Conservation (phyloP, 2,329 filamentous ascomycete species). For the Fusarium mexicanum region DNA sequence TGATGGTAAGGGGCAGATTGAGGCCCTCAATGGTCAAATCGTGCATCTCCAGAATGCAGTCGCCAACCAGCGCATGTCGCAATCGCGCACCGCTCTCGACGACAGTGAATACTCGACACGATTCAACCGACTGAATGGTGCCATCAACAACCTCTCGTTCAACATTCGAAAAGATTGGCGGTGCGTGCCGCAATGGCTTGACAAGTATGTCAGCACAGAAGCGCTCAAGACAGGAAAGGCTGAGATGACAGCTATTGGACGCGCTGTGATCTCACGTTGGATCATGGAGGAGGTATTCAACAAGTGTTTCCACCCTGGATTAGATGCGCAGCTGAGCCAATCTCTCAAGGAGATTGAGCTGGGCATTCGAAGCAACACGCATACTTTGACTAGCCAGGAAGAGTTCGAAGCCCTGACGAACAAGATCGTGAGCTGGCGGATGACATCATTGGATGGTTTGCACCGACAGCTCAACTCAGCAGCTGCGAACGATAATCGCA, state of each 20-base stretch:
- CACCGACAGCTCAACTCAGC: conserved; percentile 73
- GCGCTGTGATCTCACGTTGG: conserved; percentile 89
- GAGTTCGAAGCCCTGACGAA: conserved; percentile 88
- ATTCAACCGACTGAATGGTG: conserved; percentile 90
- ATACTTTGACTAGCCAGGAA: conserved; percentile 79
- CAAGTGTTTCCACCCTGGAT: conserved; percentile 88
- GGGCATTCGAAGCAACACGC: conserved; percentile 83
- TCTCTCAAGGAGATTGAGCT: conserved; percentile 87
- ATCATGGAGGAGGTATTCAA: conserved; percentile 91
- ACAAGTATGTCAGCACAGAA: conserved; percentile 82
- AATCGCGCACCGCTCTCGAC: conserved; percentile 92
- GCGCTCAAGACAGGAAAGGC: conserved; percentile 89
- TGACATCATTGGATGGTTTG: conserved; percentile 93
- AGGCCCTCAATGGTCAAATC: conserved; percentile 85
- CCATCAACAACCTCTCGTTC: conserved; percentile 94
- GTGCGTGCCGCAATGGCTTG: conserved; percentile 81
- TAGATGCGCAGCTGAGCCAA: conserved; percentile 79
- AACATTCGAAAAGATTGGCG: conserved; percentile 97
- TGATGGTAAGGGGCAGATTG: conserved; percentile 92
- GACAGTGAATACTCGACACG: conserved; percentile 92
- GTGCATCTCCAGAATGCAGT: conserved; percentile 97
- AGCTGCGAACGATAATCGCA: conserved; percentile 72
- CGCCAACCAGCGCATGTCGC: conserved; percentile 92
- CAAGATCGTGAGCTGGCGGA: conserved; percentile 91
- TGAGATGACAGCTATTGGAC: conserved; percentile 96